Evolutionary conservation across 495 filamentous ascomycete species (phyloP), one percentile per base, ranked within the genome.

Genomic region (Hyaloscypha hepaticicola): DNA sequence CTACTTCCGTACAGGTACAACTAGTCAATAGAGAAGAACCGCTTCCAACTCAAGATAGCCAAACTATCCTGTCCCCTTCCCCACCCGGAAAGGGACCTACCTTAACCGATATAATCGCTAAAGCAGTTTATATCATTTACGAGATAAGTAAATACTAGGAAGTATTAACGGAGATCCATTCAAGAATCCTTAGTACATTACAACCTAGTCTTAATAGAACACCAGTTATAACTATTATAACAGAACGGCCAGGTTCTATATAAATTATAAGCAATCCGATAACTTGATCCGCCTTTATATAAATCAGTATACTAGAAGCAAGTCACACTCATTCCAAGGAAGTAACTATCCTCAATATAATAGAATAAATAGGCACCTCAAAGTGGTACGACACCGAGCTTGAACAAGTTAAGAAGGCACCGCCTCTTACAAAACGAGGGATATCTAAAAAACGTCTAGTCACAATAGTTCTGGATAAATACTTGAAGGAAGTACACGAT

Each of bases 271-370:
- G 58, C 58, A 61, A 34, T 34, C 29, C 38, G 48, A 61, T 22
- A 61, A 51, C 58, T 61, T 61, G 24, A 34, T 55, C 25, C 25
- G 48, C 51, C 60, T 63, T 48, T 14, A 63, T 63, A 48, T 63
- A 48, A 48, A 63, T 63, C 49, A 63, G 55, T 19, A 55, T 63
- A 26, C 60, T 63, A 55, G 49, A 63, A 63, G 60, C 60, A 63
- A 48, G 60, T 33, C 60, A 63, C 60, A 48, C 60, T 55, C 49
- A 48, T 55, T 25, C 51, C 26, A 61, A 61, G 26, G 58, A 61
- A 33, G 26, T n/a, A 52, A 61, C 45, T 22, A 61, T 61, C 58
- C 58, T 55, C 26, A 60, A 59, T 31, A 59, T 59, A 22, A 59
- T 59, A 59, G 56, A 59, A 31, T 41, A 22, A 31, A 59, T 59